These are phyloP conservation scores for Bauhinia variegata DNA, from an alignment of 306 rosid genomes.

Conservation along the genomic window DNA sequence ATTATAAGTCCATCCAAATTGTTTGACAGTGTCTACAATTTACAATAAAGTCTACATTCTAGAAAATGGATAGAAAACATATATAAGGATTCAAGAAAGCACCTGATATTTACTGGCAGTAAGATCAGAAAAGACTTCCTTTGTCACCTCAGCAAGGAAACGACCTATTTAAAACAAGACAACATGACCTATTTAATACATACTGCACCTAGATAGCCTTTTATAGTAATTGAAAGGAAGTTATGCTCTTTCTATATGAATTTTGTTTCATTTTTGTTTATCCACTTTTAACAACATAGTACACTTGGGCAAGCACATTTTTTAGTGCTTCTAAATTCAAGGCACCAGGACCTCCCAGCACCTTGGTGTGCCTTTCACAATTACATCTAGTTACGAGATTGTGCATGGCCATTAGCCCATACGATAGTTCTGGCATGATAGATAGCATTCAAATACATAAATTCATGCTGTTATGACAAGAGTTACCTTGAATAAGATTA, in stretches of 20 bases:
- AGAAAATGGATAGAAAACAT: constrained; percentile 5
- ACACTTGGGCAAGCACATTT: too few relatives aligned
- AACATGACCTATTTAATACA: too few relatives aligned
- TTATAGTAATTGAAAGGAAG: too few relatives aligned
- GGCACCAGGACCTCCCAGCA: too few relatives aligned
- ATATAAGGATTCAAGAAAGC: constrained; percentile 33
- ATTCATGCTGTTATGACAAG: constrained; percentile 7
- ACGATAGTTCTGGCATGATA: neutral
- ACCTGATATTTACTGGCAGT: constrained; percentile 98
- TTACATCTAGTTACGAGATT: neutral
- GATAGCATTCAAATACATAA: constrained; percentile 18
- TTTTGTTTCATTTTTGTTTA: too few relatives aligned
- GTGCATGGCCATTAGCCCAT: neutral
- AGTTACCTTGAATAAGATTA: constrained; percentile 94
- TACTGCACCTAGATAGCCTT: too few relatives aligned
- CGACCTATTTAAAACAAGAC: constrained; percentile 61
- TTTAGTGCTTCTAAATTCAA: too few relatives aligned
- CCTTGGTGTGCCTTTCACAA: too few relatives aligned
- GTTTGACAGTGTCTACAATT: constrained; percentile 10
- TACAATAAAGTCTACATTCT: neutral
- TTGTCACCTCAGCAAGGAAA: constrained; percentile 92
- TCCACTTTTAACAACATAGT: too few relatives aligned
- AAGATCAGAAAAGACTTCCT: constrained; percentile 93
- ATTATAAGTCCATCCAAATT: neutral
- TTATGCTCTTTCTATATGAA: too few relatives aligned